Percentiles rank a stretch among this genome's conserved stretches.
Conservation (phyloP, 306 rosid species). For the Rosa chinensis region DNA sequence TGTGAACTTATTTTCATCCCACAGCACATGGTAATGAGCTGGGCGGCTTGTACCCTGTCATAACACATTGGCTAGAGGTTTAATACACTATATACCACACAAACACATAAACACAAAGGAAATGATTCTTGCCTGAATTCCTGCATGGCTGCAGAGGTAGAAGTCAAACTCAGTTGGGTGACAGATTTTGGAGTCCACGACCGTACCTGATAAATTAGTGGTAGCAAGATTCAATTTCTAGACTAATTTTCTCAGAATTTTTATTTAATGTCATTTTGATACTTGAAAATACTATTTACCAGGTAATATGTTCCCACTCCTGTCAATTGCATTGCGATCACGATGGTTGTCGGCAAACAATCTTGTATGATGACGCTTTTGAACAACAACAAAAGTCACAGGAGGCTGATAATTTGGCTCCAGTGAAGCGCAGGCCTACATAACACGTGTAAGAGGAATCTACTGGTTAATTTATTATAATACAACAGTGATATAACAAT, state of each 20-base stretch:
- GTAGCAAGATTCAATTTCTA: not conserved
- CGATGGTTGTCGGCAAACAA: slow-evolving; percentile 77
- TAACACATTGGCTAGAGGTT: not conserved
- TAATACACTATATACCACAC: not conserved
- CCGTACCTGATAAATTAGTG: slow-evolving; percentile 61
- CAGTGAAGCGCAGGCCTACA: slow-evolving; percentile 87
- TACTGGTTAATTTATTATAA: not conserved
- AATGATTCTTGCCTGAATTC: slow-evolving; percentile 67
- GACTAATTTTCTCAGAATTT: not conserved
- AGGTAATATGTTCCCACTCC: slow-evolving; percentile 93
- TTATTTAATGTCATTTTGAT: not conserved
- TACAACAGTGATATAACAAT: not conserved
- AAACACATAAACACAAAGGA: not conserved
- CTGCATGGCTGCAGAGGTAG: slow-evolving; percentile 94
- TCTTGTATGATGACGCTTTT: slow-evolving; percentile 95
- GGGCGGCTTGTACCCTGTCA: slow-evolving; percentile 98
- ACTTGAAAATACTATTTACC: slow-evolving; percentile 38
- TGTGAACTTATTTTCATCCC: slow-evolving; percentile 95
- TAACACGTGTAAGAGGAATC: not conserved
- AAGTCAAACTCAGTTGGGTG: slow-evolving; percentile 96
- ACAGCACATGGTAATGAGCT: slow-evolving; percentile 90
- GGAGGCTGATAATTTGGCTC: slow-evolving; percentile 98
- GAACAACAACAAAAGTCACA: slow-evolving; percentile 96
- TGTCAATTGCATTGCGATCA: slow-evolving; percentile 63
- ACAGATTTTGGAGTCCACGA: slow-evolving; percentile 94